Evolutionary conservation across 257 asterid species (phyloP).

Genomic region (Forsythia suspensa): DNA sequence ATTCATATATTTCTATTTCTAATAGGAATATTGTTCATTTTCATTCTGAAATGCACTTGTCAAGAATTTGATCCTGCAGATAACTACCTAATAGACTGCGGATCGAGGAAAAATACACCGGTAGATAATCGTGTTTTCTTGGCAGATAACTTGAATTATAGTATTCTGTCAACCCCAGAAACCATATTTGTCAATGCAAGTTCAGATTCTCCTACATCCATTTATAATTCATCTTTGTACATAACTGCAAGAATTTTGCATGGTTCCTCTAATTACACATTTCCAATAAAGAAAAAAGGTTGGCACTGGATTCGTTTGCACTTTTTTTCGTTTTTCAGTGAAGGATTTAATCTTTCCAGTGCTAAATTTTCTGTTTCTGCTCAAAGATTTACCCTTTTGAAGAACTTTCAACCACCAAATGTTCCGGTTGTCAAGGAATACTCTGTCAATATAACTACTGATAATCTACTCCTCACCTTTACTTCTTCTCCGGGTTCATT

Average conservation of each 20-base stretch:
- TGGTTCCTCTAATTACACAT: conserved; percentile 53
- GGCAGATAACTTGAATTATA: conserved; percentile 56
- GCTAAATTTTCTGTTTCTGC: conserved; percentile 61
- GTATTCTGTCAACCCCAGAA: conserved; percentile 45
- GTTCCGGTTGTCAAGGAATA: background rate
- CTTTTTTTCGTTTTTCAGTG: conserved; percentile 45
- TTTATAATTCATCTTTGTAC: conserved; percentile 39
- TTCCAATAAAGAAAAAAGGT: conserved; percentile 46
- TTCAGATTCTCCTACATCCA: conserved; percentile 36
- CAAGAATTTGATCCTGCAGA: conserved; percentile 48
- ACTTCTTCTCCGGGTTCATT: conserved; percentile 51
- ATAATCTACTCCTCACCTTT: conserved; percentile 50
- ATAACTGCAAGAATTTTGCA: conserved; percentile 60
- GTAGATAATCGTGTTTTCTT: conserved; percentile 49
- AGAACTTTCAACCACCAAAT: conserved; percentile 39
- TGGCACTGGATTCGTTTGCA: conserved; percentile 70
- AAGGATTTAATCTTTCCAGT: conserved; percentile 41
- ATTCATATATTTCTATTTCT: background rate
- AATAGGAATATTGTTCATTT: background rate
- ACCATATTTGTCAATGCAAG: conserved; percentile 48
- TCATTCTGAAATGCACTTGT: background rate
- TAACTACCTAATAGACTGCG: conserved; percentile 56
- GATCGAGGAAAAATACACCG: conserved; percentile 44
- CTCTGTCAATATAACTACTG: conserved; percentile 35
- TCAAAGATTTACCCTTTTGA: conserved; percentile 40